A percentile compares a stretch with the other conserved stretches of the same genome.
Conservation (phyloP, 441 rosid genomes). For the Croton setiger region DNA sequence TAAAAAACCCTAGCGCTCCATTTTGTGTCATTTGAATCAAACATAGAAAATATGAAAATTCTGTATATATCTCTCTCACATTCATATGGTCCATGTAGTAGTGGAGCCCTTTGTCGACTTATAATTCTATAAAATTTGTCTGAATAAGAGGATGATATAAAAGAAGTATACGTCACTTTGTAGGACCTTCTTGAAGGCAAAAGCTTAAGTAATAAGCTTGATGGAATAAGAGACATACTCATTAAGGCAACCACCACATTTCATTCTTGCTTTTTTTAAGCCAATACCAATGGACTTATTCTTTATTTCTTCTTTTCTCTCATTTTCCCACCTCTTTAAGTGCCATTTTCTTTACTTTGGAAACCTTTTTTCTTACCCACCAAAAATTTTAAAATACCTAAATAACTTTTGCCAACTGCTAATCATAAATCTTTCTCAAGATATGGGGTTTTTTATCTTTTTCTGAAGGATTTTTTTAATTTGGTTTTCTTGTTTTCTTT, state of each 20-base stretch:
- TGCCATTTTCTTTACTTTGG: constrained; percentile 26
- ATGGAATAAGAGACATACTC: constrained; percentile 35
- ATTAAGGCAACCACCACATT: constrained; percentile 28
- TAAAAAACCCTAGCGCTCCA: background rate
- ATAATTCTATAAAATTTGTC: background rate
- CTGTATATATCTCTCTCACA: too few relatives aligned
- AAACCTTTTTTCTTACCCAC: constrained; percentile 35
- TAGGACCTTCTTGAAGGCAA: constrained; percentile 5
- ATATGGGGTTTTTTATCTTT: constrained; percentile 20
- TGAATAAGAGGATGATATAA: background rate
- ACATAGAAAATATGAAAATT: background rate
- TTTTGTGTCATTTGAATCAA: constrained; percentile 1
- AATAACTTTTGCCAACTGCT: constrained; percentile 24
- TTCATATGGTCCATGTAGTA: background rate
- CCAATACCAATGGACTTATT: constrained; percentile 11
- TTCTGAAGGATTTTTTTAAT: background rate
- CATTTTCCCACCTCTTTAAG: constrained; percentile 12
- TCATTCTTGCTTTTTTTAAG: constrained; percentile 22
- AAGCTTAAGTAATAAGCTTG: constrained; percentile 28
- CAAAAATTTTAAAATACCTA: constrained; percentile 19
- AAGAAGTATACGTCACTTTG: background rate
- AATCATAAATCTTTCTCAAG: constrained; percentile 32
- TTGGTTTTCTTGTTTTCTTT: constrained; percentile 8
- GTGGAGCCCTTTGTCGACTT: constrained; percentile 9
- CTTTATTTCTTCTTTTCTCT: constrained; percentile 16